phyloP scores from a whole-genome alignment of 2,329 filamentous ascomycete species.

The Pseudogymnoascus sp. region DNA sequence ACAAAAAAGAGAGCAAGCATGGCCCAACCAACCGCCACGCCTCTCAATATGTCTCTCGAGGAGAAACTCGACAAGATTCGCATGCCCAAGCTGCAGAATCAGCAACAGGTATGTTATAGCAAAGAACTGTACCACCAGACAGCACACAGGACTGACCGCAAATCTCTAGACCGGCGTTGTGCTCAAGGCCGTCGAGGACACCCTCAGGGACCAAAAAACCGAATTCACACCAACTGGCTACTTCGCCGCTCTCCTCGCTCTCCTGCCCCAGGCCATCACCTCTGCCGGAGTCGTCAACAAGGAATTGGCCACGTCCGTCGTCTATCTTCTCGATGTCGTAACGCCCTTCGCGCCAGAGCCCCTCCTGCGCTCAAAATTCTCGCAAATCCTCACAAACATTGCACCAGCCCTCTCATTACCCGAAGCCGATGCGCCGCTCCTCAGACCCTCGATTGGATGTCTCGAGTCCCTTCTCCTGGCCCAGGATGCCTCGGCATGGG shows the following conservation, averaged over 20 bases:
- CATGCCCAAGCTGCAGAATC: conserved; percentile 90
- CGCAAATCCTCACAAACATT: conserved; percentile 79
- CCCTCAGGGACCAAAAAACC: conserved; percentile 78
- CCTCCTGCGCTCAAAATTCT: conserved; percentile 89
- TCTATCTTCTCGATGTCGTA: conserved; percentile 92
- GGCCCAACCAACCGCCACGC: conserved; percentile 24
- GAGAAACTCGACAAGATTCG: conserved; percentile 97
- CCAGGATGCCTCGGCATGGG: conserved; percentile 84
- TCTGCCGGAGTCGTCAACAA: conserved; percentile 62
- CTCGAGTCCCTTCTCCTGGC: conserved; percentile 85
- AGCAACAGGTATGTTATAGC: conserved; percentile 64
- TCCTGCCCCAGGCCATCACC: conserved; percentile 70
- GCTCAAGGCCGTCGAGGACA: conserved; percentile 85
- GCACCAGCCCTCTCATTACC: conserved; percentile 73
- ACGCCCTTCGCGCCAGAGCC: conserved; percentile 77
- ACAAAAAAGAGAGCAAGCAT: conserved; percentile 12
- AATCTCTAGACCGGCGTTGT: conserved; percentile 66
- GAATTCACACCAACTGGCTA: conserved; percentile 82
- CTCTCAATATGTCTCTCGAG: conserved; percentile 53
- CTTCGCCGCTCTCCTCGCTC: conserved; percentile 86
- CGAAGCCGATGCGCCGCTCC: conserved; percentile 77
- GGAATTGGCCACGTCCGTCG: conserved; percentile 74
- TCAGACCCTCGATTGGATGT: conserved; percentile 84
- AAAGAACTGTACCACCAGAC: not conserved
- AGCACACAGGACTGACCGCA: conserved; percentile 9